Conservation (phyloP, 2,329 filamentous ascomycete species). For the Grosmannia serpens region DNA sequence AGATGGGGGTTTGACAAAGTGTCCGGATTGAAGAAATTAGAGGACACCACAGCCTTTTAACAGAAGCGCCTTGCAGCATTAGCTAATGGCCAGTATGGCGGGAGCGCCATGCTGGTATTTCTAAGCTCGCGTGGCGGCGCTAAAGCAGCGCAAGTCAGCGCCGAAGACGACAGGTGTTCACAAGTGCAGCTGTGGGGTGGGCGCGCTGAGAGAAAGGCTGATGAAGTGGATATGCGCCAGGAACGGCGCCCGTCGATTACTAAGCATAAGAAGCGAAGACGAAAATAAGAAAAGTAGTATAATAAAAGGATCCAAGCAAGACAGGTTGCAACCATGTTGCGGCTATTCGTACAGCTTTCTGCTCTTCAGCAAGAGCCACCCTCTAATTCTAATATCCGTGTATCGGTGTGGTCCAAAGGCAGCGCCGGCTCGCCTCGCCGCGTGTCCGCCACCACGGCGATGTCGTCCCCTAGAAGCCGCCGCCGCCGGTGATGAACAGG, state of each 20-base stretch:
- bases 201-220: slow-evolving; percentile 3
- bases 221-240: slow-evolving; percentile 5
- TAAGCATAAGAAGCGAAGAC: no score
- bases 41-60: slow-evolving; percentile 1
- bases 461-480: slow-evolving; percentile 50
- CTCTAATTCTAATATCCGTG: not conserved
- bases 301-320: no score
- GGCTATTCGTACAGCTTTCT: no score
- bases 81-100: not conserved
- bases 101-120: slow-evolving; percentile 2
- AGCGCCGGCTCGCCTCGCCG: no score
- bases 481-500: slow-evolving; percentile 95
- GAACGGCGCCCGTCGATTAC: not conserved
- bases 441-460: not conserved
- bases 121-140: slow-evolving; percentile 3
- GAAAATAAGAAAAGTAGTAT: not conserved
- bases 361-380: no score
- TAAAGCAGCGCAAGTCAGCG: not conserved
- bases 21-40: slow-evolving; percentile 1
- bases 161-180: slow-evolving; percentile 14
- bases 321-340: not conserved
- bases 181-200: not conserved
- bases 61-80: no score
- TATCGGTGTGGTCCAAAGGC: no score
- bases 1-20: slow-evolving; percentile 3